Percentiles rank a stretch among this genome's conserved stretches.
These are phyloP conservation scores for Casuarina cunninghamiana DNA, from an alignment of 306 rosid species.

Conservation along the genomic window DNA sequence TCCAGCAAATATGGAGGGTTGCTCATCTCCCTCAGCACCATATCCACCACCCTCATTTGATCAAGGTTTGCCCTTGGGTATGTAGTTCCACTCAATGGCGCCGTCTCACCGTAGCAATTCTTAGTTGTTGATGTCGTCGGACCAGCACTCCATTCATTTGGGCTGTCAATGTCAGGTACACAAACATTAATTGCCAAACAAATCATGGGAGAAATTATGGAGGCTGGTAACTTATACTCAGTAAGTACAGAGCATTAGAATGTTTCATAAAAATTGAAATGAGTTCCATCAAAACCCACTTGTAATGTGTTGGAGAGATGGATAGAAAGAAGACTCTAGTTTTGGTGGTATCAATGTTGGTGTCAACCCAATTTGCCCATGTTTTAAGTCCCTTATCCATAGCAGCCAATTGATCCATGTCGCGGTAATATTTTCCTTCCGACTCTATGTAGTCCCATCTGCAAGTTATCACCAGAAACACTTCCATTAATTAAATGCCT, in stretches of 20 bases:
- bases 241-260: neutral
- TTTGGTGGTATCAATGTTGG: constrained; percentile 57
- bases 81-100: constrained; percentile 26
- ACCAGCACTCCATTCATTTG: constrained; percentile 60
- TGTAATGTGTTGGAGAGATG: constrained; percentile 83
- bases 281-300: constrained; percentile 39
- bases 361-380: constrained; percentile 94
- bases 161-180: constrained; percentile 44
- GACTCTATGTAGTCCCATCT: constrained; percentile 97
- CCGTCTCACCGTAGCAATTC: constrained; percentile 23
- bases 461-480: constrained; percentile 29
- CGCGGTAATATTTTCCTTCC: constrained; percentile 68
- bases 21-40: constrained; percentile 41
- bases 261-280: too few relatives aligned
- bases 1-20: constrained; percentile 49
- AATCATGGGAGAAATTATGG: neutral
- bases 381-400: constrained; percentile 78
- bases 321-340: constrained; percentile 77
- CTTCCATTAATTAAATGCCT: constrained; percentile 1
- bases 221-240: neutral
- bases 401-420: constrained; percentile 89
- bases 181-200: neutral
- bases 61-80: constrained; percentile 56
- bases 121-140: constrained; percentile 41
- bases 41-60: constrained; percentile 52